Evolutionary conservation across 2,329 filamentous ascomycete species (phyloP).

Genomic region (Cryphonectria parasitica): DNA sequence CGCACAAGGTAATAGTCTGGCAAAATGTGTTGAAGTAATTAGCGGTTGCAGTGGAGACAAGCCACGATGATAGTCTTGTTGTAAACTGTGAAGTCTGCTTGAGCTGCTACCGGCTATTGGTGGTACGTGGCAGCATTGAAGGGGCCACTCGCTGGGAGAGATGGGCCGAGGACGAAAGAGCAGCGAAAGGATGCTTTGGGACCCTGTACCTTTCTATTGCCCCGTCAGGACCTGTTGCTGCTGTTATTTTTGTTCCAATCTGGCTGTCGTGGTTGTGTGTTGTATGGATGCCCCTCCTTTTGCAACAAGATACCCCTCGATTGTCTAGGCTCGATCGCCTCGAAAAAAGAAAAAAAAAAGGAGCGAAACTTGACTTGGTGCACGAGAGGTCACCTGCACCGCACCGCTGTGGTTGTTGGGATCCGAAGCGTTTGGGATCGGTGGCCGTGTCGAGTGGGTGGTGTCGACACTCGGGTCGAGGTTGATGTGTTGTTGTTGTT

Average conservation of each 20-base stretch:
- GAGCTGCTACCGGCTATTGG: not conserved
- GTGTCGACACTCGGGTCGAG: not conserved
- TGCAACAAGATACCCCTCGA: constrained; percentile 4
- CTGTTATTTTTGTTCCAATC: not conserved
- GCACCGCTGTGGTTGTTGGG: constrained; percentile 5
- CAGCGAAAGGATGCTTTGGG: not conserved
- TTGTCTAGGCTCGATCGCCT: not conserved
- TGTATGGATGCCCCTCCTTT: constrained; percentile 3
- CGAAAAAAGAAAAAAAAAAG: not conserved
- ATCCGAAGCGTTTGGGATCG: not conserved
- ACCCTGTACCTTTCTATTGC: not conserved
- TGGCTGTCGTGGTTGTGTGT: not conserved
- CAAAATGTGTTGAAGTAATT: not conserved
- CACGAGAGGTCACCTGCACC: constrained; percentile 5
- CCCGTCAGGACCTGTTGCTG: not conserved
- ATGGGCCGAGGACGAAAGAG: not conserved
- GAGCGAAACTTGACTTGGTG: not conserved
- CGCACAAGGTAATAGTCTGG: not conserved
- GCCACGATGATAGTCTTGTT: not conserved
- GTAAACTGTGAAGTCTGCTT: not conserved
- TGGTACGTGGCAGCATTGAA: not conserved
- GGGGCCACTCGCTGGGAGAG: too few relatives aligned
- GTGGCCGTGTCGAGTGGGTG: not conserved
- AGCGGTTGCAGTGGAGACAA: not conserved
- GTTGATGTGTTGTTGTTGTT: constrained; percentile 3